Conservation (phyloP, 169 alveolate genomes). For the Blepharisma undulans region DNA sequence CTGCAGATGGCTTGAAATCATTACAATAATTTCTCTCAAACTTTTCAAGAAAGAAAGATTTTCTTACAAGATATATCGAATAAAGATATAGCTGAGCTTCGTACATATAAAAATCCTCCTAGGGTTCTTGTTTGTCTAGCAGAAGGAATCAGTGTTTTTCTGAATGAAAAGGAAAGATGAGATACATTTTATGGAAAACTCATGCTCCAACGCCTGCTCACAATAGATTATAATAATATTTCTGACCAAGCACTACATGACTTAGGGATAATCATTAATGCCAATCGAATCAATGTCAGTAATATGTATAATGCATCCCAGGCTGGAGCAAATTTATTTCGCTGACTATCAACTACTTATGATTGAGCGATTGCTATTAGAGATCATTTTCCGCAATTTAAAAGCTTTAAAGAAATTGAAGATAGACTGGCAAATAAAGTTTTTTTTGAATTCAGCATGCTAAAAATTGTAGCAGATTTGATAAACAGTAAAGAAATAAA, state of each 20-base stretch:
- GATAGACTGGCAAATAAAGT: background rate
- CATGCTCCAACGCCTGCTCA: background rate
- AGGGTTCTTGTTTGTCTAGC: no score
- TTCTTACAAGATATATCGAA: background rate
- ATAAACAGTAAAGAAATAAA: background rate
- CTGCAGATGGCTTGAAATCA: no score
- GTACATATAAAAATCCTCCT: no score
- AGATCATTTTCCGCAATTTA: background rate
- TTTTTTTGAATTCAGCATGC: background rate
- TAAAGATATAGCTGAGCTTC: no score
- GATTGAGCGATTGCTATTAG: background rate
- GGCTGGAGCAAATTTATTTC: background rate
- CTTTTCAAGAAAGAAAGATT: no score
- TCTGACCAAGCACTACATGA: background rate
- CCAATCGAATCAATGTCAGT: background rate
- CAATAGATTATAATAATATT: background rate
- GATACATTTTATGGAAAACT: background rate
- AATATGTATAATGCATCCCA: background rate
- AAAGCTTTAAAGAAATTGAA: background rate
- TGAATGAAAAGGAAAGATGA: background rate
- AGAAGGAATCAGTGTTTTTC: background rate
- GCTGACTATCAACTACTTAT: background rate
- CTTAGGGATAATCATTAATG: background rate
- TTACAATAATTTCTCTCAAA: no score
- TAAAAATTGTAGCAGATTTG: background rate